Base-by-base conservation (phyloP, 805 yeast genomes). In the Pichia sporocuriosa region DNA sequence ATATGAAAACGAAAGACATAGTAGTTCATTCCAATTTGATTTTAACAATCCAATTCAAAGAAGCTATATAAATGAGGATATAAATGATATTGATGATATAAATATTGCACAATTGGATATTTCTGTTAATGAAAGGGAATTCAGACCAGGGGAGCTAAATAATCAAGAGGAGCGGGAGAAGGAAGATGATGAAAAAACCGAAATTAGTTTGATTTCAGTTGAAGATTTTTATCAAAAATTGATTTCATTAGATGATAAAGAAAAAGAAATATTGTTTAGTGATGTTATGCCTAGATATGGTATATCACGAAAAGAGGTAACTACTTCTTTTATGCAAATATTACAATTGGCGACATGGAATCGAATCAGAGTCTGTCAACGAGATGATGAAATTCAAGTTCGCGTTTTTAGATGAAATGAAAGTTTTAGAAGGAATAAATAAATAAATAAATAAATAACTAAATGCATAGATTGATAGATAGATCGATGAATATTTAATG, bases 81-180 rank as follows among this genome's bases (percentile, higher is more conserved):
- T 33, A 6, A 47, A 45, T 3, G 39, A 35, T 17, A 24, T 11
- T 4, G 34, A n/a, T 2, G 32, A 35, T n/a, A 35, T 35, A 32
- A 43, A 49, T 33, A 32, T 40, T 29, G 47, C 45, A 9, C 38
- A 37, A 16, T 16, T 47, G 30, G 49, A 47, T 35, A 47, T 45
- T 16, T 31, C 40, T 13, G 22, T 40, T 22, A 25, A 15, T 25
- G 27, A 25, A 25, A 25, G 13, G 13, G 27, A 23, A 23, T 15
- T 29, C 20, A 9, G 29, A 39, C 9, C 32, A 26, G 4, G 36
- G n/a, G n/a, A n/a, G n/a, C n/a, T n/a, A n/a, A n/a, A 26, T 6
- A 26, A 26, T 26, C 29, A 13, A 4, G 29, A 6, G 10, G 26
- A 7, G 11, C 13, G 20, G 3, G 13, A 15, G 17, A 10, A 11